Evolutionary conservation across 768 basidiomycete genomes (phyloP), one percentile per base, ranked within the genome.

Genomic region (Russula griseocarnosa): DNA sequence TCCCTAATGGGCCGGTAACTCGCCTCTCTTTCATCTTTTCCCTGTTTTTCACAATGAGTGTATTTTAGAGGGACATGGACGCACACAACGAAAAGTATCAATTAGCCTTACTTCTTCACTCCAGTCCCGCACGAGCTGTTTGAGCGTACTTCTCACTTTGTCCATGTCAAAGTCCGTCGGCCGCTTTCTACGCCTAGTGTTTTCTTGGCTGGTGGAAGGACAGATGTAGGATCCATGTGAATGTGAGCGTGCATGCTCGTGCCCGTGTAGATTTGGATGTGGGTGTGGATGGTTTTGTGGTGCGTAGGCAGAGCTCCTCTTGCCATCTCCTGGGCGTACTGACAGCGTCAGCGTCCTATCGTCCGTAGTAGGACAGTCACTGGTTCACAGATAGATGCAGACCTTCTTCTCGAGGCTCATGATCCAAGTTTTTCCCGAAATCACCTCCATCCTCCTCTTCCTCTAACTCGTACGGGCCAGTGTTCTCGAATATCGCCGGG

Each of bases 41-140:
- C 94, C 88, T 94, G 67, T n/a, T 2, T 53, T 49, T 18, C 30
- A 50, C 51, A 24, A 58, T n/a, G 38, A 13, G 55, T 9, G 22
- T 55, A 34, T 14, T n/a, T 36, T 34, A 20, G 44, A 34, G 30
- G 40, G 36, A 34, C 36, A 50, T 30, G 28, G 47, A 30, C 11
- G 14, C 6, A 36, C n/a, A 18, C 5, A 40, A 18, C 38, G 64
- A 51, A 22, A 46, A 40, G 9, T 28, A 22, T 34, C 34, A 32
- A 32, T 13, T 1, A 40, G 18, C 69, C 75, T 50, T 46, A 93
- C 92, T 78, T 92, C 88, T 67, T 79, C 82, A 64, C 89, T 91
- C 94, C 95, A 98, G 71, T 98, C 94, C 14, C 94, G 82, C 11
- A 94, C 94, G 57, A 96, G 88, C 70, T 96, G 94, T 71, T 96